A percentile compares a stretch with the other conserved stretches of the same genome.
Evolutionary conservation across 352 stramenopile genomes (phyloP).

Genomic region (Phytopythium litorale): DNA sequence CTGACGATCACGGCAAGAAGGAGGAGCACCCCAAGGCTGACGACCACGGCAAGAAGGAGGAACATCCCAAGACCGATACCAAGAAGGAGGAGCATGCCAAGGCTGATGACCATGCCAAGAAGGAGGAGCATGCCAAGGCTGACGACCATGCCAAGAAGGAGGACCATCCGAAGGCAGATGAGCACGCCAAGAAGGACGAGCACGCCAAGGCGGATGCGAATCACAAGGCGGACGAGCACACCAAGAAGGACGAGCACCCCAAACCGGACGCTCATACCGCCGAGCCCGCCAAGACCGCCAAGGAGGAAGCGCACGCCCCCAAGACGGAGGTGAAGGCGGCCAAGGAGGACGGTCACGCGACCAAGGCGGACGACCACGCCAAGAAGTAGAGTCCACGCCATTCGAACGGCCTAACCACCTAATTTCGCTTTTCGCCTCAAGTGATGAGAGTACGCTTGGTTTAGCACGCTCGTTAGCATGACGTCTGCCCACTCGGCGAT

Average conservation of each 20-base stretch:
- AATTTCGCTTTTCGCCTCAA: no score
- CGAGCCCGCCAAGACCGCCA: neutral
- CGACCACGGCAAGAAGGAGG: no score
- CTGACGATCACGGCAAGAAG: no score
- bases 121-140: constrained; percentile 2
- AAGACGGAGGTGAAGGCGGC: neutral
- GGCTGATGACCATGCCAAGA: constrained; percentile 3
- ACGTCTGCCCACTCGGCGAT: constrained; percentile 33
- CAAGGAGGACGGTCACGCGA: constrained; percentile 6
- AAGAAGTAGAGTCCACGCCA: no score
- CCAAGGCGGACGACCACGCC: constrained; percentile 2
- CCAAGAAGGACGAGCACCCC: constrained; percentile 9
- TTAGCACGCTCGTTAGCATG: no score
- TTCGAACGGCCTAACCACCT: no score
- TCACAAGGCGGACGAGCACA: constrained; percentile 6
- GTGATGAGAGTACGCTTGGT: no score
- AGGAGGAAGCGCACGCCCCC: neutral
- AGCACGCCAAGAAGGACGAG: constrained; percentile 11
- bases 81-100: constrained; percentile 2
- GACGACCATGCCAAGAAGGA: constrained; percentile 8
- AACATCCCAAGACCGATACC: no score
- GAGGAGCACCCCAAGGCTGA: no score
- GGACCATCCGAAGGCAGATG: constrained; percentile 5
- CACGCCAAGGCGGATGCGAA: constrained; percentile 4
- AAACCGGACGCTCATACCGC: no score